phyloP scores from a whole-genome alignment of 495 filamentous ascomycete species.

The Cenococcum geophilum region DNA sequence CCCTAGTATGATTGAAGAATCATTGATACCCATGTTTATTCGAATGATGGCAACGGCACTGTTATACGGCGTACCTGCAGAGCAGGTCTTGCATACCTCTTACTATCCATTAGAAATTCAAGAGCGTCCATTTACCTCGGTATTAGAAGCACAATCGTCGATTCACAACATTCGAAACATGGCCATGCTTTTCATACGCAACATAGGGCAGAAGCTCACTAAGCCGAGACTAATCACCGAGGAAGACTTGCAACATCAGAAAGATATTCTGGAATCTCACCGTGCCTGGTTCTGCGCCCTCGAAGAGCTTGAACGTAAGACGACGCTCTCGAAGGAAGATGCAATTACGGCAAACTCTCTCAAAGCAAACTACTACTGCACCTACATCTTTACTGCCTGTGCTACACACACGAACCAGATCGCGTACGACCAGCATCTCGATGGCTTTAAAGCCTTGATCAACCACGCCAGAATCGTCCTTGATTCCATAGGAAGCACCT shows the following conservation, averaged over 20 bases:
- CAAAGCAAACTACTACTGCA: constrained; percentile 3
- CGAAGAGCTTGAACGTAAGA: not conserved
- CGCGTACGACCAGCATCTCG: constrained; percentile 2
- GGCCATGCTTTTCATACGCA: not conserved
- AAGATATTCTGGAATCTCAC: not conserved
- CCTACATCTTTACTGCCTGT: constrained; percentile 1
- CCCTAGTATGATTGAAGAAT: not conserved
- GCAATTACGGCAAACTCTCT: not conserved
- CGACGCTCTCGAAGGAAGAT: not conserved
- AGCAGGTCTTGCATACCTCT: not conserved
- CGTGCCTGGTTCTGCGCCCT: not conserved
- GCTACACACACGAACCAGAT: not conserved
- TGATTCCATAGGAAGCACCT: not conserved
- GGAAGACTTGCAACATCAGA: not conserved
- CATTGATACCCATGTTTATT: not conserved
- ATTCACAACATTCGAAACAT: not conserved
- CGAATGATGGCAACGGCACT: not conserved
- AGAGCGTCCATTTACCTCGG: not conserved
- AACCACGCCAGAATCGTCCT: constrained; percentile 8
- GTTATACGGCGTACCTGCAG: not conserved
- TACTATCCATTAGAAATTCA: not conserved
- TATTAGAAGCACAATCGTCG: not conserved
- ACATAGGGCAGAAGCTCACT: not conserved
- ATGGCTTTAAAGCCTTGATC: constrained; percentile 7
- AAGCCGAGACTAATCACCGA: not conserved